Conservation (phyloP, 176 grass and related monocot species). For the Thalia dealbata region DNA sequence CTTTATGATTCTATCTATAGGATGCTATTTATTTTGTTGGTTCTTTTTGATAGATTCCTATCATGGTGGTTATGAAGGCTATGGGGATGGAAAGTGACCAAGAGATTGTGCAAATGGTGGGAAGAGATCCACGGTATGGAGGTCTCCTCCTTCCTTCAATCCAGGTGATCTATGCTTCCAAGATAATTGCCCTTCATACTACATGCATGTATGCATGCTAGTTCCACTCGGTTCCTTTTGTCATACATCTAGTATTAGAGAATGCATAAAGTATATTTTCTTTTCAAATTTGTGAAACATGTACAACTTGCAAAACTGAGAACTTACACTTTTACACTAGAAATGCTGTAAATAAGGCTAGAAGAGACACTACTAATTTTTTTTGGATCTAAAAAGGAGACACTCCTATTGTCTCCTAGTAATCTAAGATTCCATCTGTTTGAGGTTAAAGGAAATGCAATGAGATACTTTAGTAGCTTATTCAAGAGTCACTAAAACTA, state of each 20-base stretch:
- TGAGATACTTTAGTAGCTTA: too few species aligned
- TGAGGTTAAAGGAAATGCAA: too few species aligned
- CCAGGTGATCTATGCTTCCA: constrained; percentile 37
- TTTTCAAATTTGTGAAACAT: not conserved
- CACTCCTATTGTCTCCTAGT: not conserved
- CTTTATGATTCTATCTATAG: constrained; percentile 1
- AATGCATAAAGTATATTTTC: not conserved
- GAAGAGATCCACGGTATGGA: constrained; percentile 75
- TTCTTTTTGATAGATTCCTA: constrained; percentile 64
- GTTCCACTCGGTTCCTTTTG: not conserved
- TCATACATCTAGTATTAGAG: not conserved
- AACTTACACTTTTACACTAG: not conserved
- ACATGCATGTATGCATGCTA: not conserved
- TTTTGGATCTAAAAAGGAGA: too few species aligned
- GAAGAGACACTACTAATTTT: not conserved
- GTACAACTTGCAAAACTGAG: not conserved
- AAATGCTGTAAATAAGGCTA: not conserved
- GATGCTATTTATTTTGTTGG: constrained; percentile 13
- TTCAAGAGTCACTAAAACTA: too few species aligned
- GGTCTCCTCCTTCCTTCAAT: constrained; percentile 73
- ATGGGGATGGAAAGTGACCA: constrained; percentile 98
- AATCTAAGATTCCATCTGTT: too few species aligned
- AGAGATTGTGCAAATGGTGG: constrained; percentile 91
- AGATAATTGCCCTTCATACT: constrained; percentile 10
- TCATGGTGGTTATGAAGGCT: constrained; percentile 94